Base-by-base conservation (phyloP, 495 filamentous ascomycete species). In the Aspergillus coremiiformis region DNA sequence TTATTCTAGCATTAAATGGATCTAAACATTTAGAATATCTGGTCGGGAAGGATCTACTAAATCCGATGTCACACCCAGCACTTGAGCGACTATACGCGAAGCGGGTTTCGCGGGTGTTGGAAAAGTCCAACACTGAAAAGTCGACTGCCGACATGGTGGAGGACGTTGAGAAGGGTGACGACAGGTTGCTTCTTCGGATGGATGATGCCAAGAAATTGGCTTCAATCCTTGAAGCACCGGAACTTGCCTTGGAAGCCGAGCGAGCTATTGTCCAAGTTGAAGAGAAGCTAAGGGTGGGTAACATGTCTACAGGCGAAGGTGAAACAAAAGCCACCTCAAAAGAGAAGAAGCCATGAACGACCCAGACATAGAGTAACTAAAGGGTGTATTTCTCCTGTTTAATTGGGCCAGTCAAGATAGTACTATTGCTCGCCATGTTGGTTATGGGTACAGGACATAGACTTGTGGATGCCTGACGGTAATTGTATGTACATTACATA, bases 221-320 rank as follows among this genome's bases (percentile, higher is more conserved):
- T 17, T 68, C 82, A 39, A 77, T 82, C 0, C 68, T 93, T n/a
- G 76, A 88, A 9, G 73, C 95, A 21, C 90, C 92, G 0, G 87
- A 89, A 48, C 79, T 97, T 47, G 84, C 85, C 45, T 68, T 87
- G n/a, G 93, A 97, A 69, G 82, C 95, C 1, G 90, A 96, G 60
- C 75, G 92, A 23, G 92, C 92, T 3, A 85, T 93, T 32, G 81
- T 85, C 73, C 92, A 97, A 72, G 87, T 96, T 1, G 80, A 90
- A 60, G 79, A 77, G 51, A 77, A 80, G 32, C 68, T 92, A 48
- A 60, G 75, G 48, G 73, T 81, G 33, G 68, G 81, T 48, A 73
- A 74, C 39, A 63, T 67, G 44, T 50, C 65, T 22, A 39, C 55
- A 19, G 62, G 72, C 23, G 60, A 61, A 66, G 22, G 60, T 14